Evolutionary conservation across 139 green algal species (phyloP), one percentile per base, ranked within the genome.

Genomic region (Chlorella ohadii): DNA sequence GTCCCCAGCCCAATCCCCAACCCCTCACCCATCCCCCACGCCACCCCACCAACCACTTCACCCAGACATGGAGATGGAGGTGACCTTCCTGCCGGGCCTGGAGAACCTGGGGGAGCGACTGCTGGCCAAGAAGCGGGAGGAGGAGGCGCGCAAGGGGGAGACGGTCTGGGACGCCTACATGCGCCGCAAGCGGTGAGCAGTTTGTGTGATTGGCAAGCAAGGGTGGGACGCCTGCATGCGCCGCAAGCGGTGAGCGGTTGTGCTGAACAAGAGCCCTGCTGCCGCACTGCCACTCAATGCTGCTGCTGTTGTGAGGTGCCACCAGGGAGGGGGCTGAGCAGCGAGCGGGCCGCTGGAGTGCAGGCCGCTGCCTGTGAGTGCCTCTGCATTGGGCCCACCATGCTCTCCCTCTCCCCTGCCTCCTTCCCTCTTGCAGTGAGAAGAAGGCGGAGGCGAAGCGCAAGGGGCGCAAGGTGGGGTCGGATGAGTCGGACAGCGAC

Each of bases 91-190:
- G 23, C 82, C 90, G 17, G 96, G 96, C 0, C 83, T 99, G 81
- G 93, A 97, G 83, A 89, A 83, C 28, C 87, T 99, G 65, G 92
- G 91, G 0, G 75, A 94, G 61, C 89, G 91, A 47, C 81, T 99
- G 86, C 61, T 91, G 71, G 90, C 90, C n/a, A 93, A 93, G 78
- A 88, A 87, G 86, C 81, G 88, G 63, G 92, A 95, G 61, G 88
- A 87, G 76, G 86, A 82, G 79, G 77, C 74, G 16, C 25, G 66
- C 0, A 84, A 87, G 44, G 87, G 82, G 13, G 94, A 99, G 88
- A 97, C 92, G 33, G 94, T 98, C 72, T 97, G 94, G 91, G 90
- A 98, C 13, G 78, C 84, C 16, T 97, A 97, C 84, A 68, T 96
- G 72, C 87, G 90, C 33, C 86, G 85, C 39, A 67, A 80, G 76